phyloP scores from a whole-genome alignment of 495 filamentous ascomycete genomes.

The Penicillium tannophilum region DNA sequence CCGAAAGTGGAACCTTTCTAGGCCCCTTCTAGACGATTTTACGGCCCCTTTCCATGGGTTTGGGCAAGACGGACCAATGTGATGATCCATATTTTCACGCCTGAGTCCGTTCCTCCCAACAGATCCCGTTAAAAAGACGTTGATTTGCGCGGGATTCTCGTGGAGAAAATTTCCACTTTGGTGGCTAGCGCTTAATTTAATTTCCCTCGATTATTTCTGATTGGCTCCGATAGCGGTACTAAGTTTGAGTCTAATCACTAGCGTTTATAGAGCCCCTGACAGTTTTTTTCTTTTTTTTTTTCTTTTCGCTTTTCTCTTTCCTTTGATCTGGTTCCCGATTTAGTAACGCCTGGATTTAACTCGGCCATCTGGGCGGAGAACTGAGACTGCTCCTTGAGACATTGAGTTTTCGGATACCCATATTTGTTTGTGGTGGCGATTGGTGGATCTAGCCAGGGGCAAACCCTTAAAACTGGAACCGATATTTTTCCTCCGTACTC shows the following conservation, averaged over 20 bases:
- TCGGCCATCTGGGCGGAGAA: neutral
- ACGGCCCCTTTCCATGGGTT: slow-evolving; percentile 16
- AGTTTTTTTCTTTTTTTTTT: slow-evolving; percentile 16
- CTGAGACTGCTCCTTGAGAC: neutral
- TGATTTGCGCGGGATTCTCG: slow-evolving; percentile 16
- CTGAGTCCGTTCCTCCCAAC: slow-evolving; percentile 15
- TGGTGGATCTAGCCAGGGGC: neutral
- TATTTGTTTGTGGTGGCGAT: neutral
- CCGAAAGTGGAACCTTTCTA: slow-evolving; percentile 23
- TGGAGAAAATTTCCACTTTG: slow-evolving; percentile 13
- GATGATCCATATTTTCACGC: neutral
- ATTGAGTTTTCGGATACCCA: neutral
- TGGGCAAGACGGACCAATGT: slow-evolving; percentile 12
- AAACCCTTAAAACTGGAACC: neutral
- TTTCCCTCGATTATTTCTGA: slow-evolving; percentile 7
- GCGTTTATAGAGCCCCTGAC: slow-evolving; percentile 15
- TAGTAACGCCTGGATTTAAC: neutral
- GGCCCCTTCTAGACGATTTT: slow-evolving; percentile 20
- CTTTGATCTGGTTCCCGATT: neutral
- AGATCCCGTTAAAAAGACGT: slow-evolving; percentile 22
- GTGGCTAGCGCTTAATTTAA: slow-evolving; percentile 16
- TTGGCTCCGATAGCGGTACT: slow-evolving; percentile 10
- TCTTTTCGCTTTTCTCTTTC: slow-evolving; percentile 8
- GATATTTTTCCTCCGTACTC: neutral
- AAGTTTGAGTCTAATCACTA: slow-evolving; percentile 25